A percentile compares a stretch with the other conserved stretches of the same genome.
Evolutionary conservation across 805 yeast genomes (phyloP).

Genomic region (Candida khao-thaluensis): DNA sequence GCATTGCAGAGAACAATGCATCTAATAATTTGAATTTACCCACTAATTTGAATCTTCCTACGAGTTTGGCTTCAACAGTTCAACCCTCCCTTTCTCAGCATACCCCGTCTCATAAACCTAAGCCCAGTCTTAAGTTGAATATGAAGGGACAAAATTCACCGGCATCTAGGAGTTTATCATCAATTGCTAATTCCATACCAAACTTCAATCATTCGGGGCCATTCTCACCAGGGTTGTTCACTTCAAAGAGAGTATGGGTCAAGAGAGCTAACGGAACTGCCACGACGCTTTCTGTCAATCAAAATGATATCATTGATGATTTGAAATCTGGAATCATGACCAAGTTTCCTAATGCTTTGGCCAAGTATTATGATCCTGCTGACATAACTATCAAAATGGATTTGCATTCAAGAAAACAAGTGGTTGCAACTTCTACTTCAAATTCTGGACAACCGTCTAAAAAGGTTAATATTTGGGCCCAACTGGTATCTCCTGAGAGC

Average conservation of each 20-base stretch:
- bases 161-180: slow-evolving; percentile 10
- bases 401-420: slow-evolving; percentile 14
- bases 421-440: slow-evolving; percentile 13
- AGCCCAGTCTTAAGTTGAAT: slow-evolving; percentile 16
- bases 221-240: slow-evolving; percentile 15
- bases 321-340: slow-evolving; percentile 61
- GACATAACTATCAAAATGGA: slow-evolving; percentile 49
- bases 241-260: slow-evolving; percentile 54
- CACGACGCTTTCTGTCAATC: slow-evolving; percentile 64
- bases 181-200: slow-evolving; percentile 13
- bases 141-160: slow-evolving; percentile 13
- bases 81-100: slow-evolving; percentile 1
- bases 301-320: slow-evolving; percentile 76
- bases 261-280: slow-evolving; percentile 53
- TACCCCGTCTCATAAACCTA: slow-evolving; percentile 6
- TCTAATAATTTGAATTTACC: not conserved
- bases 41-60: not conserved
- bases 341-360: slow-evolving; percentile 69
- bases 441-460: slow-evolving; percentile 11
- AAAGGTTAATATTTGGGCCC: slow-evolving; percentile 15
- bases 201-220: slow-evolving; percentile 16
- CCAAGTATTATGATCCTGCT: slow-evolving; percentile 64
- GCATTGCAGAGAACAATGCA: not conserved
- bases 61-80: slow-evolving; percentile 1
- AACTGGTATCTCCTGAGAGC: slow-evolving; percentile 17